Base-by-base conservation (phyloP, 148 eudicot genomes). In the Selenicereus undatus region DNA sequence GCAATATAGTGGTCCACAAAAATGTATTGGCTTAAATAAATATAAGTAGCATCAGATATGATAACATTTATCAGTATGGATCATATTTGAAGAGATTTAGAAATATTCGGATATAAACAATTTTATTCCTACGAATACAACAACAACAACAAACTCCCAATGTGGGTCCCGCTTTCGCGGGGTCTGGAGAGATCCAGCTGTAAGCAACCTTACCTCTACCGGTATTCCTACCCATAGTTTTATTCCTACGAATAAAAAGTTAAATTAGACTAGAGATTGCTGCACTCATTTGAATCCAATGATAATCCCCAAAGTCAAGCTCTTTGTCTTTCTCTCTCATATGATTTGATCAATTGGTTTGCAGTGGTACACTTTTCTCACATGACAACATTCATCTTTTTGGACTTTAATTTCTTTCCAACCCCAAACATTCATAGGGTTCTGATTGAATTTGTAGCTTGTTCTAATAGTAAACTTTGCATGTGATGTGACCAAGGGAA, bases 301-400 rank as follows among this genome's bases (percentile, higher is more conserved):
- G 48, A 50, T 79, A 62, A 50, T 54, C 75, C 68, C 26, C 71
- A 81, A 76, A 69, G 79, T 68, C 72, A 79, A 39, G 43, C 43
- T 39, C 8, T 7, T 39, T 39, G 43, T 39, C 43, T 39, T 39
- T 39, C 43, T 39, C 43, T 39, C 5, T 39, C 43, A 39, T 39
- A 79, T 77, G 52, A 11, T 81, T 81, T 77, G 73, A 48, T 39
- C 50, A 43, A 16, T 76, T 70, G 35, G 43, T 60, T 65, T 74
- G 22, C 17, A 70, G 66, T 56, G 29, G 58, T 42, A 52, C 71
- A 70, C 80, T 79, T 78, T 65, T 36, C 43, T 78, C 86, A 81
- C 81, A 81, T 81, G 86, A 84, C 51, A 81, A 73, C 78, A 50
- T 80, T 52, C 65, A 51, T 3, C 24, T 73, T 84, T 78, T 74